These are phyloP conservation scores for Delphinella strobiligena DNA, from an alignment of 2,329 filamentous ascomycete genomes.

Conservation along the genomic window DNA sequence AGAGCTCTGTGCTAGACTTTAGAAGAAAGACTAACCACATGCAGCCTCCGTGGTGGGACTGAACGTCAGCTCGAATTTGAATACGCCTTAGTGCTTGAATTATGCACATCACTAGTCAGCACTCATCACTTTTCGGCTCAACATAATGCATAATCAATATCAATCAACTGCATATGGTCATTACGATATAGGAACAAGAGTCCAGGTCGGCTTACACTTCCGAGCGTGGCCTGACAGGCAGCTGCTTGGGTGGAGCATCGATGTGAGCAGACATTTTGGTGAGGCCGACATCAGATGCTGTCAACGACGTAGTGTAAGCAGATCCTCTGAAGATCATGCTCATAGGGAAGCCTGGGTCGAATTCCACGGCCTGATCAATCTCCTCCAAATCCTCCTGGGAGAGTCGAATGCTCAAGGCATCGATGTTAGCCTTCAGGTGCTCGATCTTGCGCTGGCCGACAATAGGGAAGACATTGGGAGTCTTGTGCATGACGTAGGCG, in stretches of 20 bases:
- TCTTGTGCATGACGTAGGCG: constrained; percentile 62
- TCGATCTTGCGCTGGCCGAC: constrained; percentile 58
- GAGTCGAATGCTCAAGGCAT: constrained; percentile 50
- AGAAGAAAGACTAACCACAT: too few relatives aligned
- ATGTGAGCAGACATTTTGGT: constrained; percentile 4
- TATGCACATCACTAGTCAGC: too few relatives aligned
- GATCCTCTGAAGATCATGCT: constrained; percentile 36
- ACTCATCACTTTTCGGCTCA: too few relatives aligned
- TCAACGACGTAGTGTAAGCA: constrained; percentile 6
- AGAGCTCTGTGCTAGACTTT: too few relatives aligned
- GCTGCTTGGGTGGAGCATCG: constrained; percentile 7
- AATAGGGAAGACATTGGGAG: constrained; percentile 59
- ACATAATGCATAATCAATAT: too few relatives aligned
- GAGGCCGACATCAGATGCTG: constrained; percentile 7
- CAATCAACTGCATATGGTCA: too few relatives aligned
- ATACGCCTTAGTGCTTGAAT: too few relatives aligned
- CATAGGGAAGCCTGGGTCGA: constrained; percentile 56
- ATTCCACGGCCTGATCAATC: constrained; percentile 50
- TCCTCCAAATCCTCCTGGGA: constrained; percentile 50
- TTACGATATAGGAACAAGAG: too few relatives aligned
- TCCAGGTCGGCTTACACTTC: too few relatives aligned
- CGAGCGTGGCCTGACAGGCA: constrained; percentile 4
- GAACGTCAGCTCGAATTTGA: too few relatives aligned
- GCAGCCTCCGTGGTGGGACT: too few relatives aligned
- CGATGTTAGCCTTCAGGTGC: constrained; percentile 58